Percentiles rank a stretch among this genome's conserved stretches.
phyloP scores from a whole-genome alignment of 164 flowering plant genomes.

The Piper betle region DNA sequence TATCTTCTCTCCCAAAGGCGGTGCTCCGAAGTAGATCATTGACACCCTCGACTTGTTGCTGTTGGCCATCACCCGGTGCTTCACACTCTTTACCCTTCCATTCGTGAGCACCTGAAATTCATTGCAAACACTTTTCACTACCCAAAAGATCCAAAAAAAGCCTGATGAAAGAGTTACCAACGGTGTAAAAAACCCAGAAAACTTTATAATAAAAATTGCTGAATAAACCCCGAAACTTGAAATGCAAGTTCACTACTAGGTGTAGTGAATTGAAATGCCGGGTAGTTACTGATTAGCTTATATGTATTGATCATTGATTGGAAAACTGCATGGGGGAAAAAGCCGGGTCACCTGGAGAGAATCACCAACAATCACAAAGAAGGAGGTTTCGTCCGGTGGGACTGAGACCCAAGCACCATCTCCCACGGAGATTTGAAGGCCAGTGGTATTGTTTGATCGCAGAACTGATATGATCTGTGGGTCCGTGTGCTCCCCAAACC shows the following conservation, averaged over 20 bases:
- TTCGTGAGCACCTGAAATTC: constrained; percentile 65
- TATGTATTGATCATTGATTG: no score
- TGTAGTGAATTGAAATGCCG: no score
- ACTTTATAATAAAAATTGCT: no score
- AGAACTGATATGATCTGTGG: constrained; percentile 79
- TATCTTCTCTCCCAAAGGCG: constrained; percentile 47
- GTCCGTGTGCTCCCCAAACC: constrained; percentile 97
- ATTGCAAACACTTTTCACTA: no score
- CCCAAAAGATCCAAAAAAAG: no score
- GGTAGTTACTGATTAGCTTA: no score
- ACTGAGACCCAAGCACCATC: constrained; percentile 89
- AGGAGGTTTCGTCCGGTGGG: constrained; percentile 68
- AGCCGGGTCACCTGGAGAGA: constrained; percentile 50
- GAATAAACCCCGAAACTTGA: no score
- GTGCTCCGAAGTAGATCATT: constrained; percentile 84
- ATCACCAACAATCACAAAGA: constrained; percentile 84
- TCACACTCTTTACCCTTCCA: constrained; percentile 82
- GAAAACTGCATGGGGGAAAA: neutral
- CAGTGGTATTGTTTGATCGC: constrained; percentile 69
- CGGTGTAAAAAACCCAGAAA: no score
- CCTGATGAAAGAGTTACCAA: no score
- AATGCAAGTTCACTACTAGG: no score
- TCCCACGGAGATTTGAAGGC: constrained; percentile 58
- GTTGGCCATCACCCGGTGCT: constrained; percentile 70
- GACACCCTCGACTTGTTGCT: constrained; percentile 51